phyloP scores from a whole-genome alignment of 1,139 yeast species.

The Sugiyamaella castrensis region DNA sequence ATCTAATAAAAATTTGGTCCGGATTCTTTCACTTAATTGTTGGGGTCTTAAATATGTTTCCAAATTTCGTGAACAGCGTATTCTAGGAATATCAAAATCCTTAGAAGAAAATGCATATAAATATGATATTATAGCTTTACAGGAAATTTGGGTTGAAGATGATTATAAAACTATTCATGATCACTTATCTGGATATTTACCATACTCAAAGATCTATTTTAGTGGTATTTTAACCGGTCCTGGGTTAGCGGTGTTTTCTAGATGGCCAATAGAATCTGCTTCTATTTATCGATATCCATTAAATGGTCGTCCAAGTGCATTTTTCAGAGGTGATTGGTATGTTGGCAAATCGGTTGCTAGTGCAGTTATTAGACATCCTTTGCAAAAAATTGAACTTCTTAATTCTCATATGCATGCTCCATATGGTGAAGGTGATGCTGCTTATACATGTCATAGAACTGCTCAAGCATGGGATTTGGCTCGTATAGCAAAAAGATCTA shows the following conservation, averaged over 20 bases:
- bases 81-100: conserved; percentile 69
- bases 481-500: conserved; percentile 58
- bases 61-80: conserved; percentile 59
- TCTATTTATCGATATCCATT: conserved; percentile 82
- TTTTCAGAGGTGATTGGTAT: conserved; percentile 94
- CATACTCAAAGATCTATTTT: conserved; percentile 65
- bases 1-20: conserved; percentile 1
- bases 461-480: conserved; percentile 97
- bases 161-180: conserved; percentile 69
- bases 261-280: conserved; percentile 76
- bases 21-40: conserved; percentile 24
- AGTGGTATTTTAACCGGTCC: conserved; percentile 92
- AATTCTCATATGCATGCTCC: conserved; percentile 99
- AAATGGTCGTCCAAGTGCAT: conserved; percentile 92
- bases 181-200: conserved; percentile 49
- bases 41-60: conserved; percentile 78
- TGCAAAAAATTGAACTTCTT: conserved; percentile 66
- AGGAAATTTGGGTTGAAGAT: conserved; percentile 86
- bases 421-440: conserved; percentile 83
- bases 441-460: conserved; percentile 85
- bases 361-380: conserved; percentile 57
- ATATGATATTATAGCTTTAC: conserved; percentile 84
- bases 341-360: conserved; percentile 91
- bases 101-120: conserved; percentile 49
- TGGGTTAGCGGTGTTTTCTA: conserved; percentile 81